Conservation (phyloP, 352 stramenopile genomes). For the Peronospora belbahrii region DNA sequence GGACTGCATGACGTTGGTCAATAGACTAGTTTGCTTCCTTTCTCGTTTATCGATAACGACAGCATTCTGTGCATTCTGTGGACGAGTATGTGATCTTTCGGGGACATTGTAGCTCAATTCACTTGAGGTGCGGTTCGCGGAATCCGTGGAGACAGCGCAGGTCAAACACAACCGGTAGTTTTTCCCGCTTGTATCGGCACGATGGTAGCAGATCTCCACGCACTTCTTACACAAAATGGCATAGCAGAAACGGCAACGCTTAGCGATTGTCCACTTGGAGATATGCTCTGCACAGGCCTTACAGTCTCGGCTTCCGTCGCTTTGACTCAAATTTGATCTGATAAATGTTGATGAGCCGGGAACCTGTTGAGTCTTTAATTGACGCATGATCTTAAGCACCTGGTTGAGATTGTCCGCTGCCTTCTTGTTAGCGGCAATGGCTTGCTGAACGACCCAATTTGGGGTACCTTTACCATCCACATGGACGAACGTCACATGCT, state of each 20-base stretch:
- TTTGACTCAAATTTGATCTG: slow-evolving; percentile 6
- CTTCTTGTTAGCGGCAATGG: slow-evolving; percentile 39
- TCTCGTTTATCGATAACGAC: slow-evolving; percentile 4
- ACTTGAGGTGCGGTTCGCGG: slow-evolving; percentile 14
- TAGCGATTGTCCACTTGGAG: slow-evolving; percentile 57
- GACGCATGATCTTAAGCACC: slow-evolving; percentile 54
- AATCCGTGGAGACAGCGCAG: slow-evolving; percentile 26
- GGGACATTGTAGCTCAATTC: slow-evolving; percentile 6
- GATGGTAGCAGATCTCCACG: slow-evolving; percentile 42
- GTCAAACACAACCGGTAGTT: slow-evolving; percentile 54
- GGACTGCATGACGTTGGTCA: slow-evolving; percentile 9
- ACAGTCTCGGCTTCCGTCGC: slow-evolving; percentile 27
- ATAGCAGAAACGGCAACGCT: slow-evolving; percentile 54
- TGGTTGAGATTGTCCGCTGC: slow-evolving; percentile 47
- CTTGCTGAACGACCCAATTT: slow-evolving; percentile 42
- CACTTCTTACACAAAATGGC: slow-evolving; percentile 59
- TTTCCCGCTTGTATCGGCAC: slow-evolving; percentile 26
- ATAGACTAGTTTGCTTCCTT: slow-evolving; percentile 21
- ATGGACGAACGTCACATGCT: slow-evolving; percentile 51
- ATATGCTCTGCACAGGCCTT: slow-evolving; percentile 45
- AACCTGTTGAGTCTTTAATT: slow-evolving; percentile 20
- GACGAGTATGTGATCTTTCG: slow-evolving; percentile 4
- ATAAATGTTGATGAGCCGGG: too few relatives aligned
- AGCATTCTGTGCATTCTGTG: too few relatives aligned
- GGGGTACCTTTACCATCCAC: slow-evolving; percentile 37